phyloP scores from a whole-genome alignment of 768 basidiomycete species.

The Boletales sp. region DNA sequence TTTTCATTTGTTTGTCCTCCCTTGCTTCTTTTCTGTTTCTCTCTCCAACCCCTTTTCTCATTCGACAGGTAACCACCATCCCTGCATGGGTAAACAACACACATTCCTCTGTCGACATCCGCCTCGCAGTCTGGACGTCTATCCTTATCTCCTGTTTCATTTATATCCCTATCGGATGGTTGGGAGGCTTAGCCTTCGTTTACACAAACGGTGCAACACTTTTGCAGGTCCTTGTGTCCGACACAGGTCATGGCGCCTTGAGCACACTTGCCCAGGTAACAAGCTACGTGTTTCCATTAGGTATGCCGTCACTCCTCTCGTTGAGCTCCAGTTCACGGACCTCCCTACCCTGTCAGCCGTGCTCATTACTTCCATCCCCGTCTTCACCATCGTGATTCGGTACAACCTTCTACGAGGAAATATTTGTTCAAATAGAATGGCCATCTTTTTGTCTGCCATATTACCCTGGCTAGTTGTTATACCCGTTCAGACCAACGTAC shows the following conservation, averaged over 20 bases:
- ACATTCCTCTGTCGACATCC: constrained; percentile 20
- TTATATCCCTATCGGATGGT: constrained; percentile 22
- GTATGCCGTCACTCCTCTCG: constrained; percentile 1
- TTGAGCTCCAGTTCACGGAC: neutral
- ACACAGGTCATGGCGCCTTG: constrained; percentile 1
- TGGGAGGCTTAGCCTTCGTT: constrained; percentile 17
- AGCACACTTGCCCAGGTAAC: constrained; percentile 9
- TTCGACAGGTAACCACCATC: constrained; percentile 18
- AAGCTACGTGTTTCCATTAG: constrained; percentile 20
- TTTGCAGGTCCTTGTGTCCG: constrained; percentile 14
- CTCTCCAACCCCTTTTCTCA: neutral
- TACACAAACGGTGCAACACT: constrained; percentile 9
- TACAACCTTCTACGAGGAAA: constrained; percentile 25
- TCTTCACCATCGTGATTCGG: constrained; percentile 22
- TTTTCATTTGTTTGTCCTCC: constrained; percentile 20
- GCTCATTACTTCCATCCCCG: constrained; percentile 23
- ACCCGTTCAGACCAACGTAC: constrained; percentile 24
- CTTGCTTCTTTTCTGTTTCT: neutral
- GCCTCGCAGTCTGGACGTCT: constrained; percentile 18
- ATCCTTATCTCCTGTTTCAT: constrained; percentile 23
- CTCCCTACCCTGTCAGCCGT: constrained; percentile 11
- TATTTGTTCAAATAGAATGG: constrained; percentile 19
- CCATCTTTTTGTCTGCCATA: constrained; percentile 23
- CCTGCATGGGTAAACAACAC: constrained; percentile 26
- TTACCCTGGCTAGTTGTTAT: constrained; percentile 22